These are phyloP conservation scores for Hebeloma cylindrosporum DNA, from an alignment of 768 basidiomycete species.

Conservation along the genomic window DNA sequence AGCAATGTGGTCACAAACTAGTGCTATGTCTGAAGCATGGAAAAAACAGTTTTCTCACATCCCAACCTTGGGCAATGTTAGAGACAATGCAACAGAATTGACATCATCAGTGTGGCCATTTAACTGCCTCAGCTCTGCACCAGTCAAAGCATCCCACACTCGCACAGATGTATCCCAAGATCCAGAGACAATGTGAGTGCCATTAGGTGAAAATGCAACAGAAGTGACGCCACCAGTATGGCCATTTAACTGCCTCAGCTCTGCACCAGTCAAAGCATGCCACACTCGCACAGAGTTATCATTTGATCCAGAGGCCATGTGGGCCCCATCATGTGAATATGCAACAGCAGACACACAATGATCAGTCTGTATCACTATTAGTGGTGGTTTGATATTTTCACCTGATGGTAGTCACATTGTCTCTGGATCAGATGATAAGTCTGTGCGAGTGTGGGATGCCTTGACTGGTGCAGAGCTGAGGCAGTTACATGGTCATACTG, in stretches of 20 bases:
- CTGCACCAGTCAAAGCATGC: too few relatives aligned
- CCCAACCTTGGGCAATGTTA: constrained; percentile 5
- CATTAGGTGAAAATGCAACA: too few relatives aligned
- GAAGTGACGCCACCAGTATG: too few relatives aligned
- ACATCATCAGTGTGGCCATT: too few relatives aligned
- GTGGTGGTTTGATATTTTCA: not conserved
- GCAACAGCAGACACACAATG: not conserved
- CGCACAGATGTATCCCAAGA: too few relatives aligned
- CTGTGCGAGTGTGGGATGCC: not conserved
- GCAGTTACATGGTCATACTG: not conserved
- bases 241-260: too few relatives aligned
- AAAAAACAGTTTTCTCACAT: constrained; percentile 5
- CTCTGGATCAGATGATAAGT: not conserved
- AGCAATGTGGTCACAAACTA: constrained; percentile 6
- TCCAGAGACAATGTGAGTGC: too few relatives aligned
- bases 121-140: too few relatives aligned
- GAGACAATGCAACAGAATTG: not conserved
- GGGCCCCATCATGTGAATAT: too few relatives aligned
- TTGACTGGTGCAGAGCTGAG: not conserved
- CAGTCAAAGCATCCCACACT: too few relatives aligned
- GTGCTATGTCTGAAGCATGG: constrained; percentile 6
- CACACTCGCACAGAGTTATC: too few relatives aligned
- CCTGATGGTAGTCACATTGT: not conserved
- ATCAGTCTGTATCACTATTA: not conserved
- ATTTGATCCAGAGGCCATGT: too few relatives aligned